Evolutionary conservation across 208 protist species (phyloP), one percentile per base, ranked within the genome.

Genomic region (Paratrypanosoma confusum): DNA sequence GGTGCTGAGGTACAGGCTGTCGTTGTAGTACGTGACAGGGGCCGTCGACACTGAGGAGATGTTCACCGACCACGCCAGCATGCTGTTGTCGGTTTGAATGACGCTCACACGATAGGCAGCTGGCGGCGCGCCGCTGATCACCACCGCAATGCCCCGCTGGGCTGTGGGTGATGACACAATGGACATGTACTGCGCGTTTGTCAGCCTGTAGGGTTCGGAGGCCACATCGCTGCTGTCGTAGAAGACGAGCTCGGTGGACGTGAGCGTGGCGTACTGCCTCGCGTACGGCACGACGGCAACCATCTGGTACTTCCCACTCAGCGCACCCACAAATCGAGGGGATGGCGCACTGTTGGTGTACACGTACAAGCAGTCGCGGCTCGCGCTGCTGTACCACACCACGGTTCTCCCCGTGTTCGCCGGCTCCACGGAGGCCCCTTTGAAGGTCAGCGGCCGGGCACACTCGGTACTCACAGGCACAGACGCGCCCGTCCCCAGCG

Each of bases 1-100:
- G 2, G 39, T 57, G 3, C 42, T 50, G 38, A 57, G 23, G 39
- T 50, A 57, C n/a, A 57, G 20, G 29, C 32, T 48, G 1, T 49
- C 14, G 18, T 57, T 57, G 31, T 41, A 57, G 23, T 57, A 57
- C 13, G 50, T 57, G 8, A 41, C 32, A 14, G 50, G 50, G n/a
- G 24, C 39, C n/a, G 14, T 18, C 28, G 50, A 57, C 3, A 26
- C 11, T 8, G 31, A 21, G 1, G 1, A 18, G 17, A 57, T 24
- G 2, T 40, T 47, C 25, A 50, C 48, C 22, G 36, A 48, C 50
- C 50, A 57, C 13, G 50, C 50, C 6, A 21, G 11, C 11, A 57
- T 3, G 5, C 48, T 38, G 13, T 24, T 17, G 14, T 31, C 22
- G 20, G 44, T 36, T 14, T 57, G 50, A 34, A 29, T 44, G 24